These are phyloP conservation scores for Aureobasidium sp. DNA, from an alignment of 2,329 filamentous ascomycete species.

Conservation along the genomic window DNA sequence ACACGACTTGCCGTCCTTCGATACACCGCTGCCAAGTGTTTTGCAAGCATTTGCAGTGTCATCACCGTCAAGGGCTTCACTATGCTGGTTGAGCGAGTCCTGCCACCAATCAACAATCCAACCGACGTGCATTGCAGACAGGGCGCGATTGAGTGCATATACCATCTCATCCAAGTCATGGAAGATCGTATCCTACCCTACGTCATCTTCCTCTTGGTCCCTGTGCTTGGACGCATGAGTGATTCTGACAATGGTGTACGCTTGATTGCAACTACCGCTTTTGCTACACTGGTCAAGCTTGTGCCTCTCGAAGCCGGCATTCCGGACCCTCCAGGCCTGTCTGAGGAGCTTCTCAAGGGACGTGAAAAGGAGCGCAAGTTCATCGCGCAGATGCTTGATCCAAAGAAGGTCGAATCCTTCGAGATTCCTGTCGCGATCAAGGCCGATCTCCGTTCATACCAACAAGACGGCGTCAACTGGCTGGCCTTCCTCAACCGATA, in stretches of 20 bases:
- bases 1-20: conserved; percentile 86
- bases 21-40: conserved; percentile 94
- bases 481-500: conserved; percentile 96
- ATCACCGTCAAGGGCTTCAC: conserved; percentile 95
- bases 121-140: conserved; percentile 83
- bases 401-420: conserved; percentile 93
- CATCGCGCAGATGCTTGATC: conserved; percentile 90
- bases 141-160: conserved; percentile 89
- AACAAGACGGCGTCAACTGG: conserved; percentile 99
- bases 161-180: conserved; percentile 97
- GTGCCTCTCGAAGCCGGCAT: conserved; percentile 96
- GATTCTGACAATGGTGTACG: conserved; percentile 95
- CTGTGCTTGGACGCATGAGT: conserved; percentile 94
- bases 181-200: conserved; percentile 93
- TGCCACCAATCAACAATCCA: conserved; percentile 87
- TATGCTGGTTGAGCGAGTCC: conserved; percentile 82
- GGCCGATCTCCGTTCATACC: conserved; percentile 90
- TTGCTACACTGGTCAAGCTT: conserved; percentile 92
- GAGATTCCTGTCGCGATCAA: conserved; percentile 94
- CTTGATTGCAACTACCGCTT: conserved; percentile 90
- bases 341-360: conserved; percentile 77
- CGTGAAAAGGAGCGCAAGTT: conserved; percentile 93
- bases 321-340: conserved; percentile 88
- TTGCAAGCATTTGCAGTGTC: conserved; percentile 95
- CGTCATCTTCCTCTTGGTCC: conserved; percentile 97